These are phyloP conservation scores for Acidiella bohemica DNA, from an alignment of 495 filamentous ascomycete genomes.

Conservation along the genomic window DNA sequence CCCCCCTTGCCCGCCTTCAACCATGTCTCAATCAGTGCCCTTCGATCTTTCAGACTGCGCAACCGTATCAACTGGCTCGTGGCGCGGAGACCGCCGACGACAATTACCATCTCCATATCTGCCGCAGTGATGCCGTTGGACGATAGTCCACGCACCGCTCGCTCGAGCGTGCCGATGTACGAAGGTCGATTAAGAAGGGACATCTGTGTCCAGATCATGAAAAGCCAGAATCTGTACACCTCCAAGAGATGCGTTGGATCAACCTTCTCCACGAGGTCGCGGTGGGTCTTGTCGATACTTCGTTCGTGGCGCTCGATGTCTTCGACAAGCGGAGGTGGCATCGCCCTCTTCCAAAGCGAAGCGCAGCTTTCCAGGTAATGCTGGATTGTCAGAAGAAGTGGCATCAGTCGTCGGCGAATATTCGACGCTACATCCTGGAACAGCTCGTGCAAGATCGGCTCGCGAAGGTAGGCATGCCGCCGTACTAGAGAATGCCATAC, in stretches of 20 bases:
- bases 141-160: not conserved
- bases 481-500: slow-evolving; percentile 2
- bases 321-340: too few relatives aligned
- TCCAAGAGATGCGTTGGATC: not conserved
- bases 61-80: not conserved
- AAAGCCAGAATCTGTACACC: slow-evolving; percentile 5
- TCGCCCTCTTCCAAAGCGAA: too few relatives aligned
- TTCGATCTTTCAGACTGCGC: not conserved
- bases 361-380: slow-evolving; percentile 4
- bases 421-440: not conserved
- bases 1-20: too few relatives aligned
- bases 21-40: not conserved
- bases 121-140: not conserved
- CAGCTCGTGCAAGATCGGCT: not conserved
- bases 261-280: not conserved
- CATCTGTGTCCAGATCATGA: slow-evolving; percentile 1
- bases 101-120: not conserved
- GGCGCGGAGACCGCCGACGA: not conserved
- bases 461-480: not conserved
- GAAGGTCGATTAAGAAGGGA: not conserved
- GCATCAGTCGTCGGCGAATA: not conserved
- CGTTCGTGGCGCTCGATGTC: not conserved
- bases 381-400: slow-evolving; percentile 5
- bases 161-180: slow-evolving; percentile 2
- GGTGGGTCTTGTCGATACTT: not conserved